A percentile compares a stretch with the other conserved stretches of the same genome.
Evolutionary conservation across 805 yeast genomes (phyloP).

Genomic region (Blastobotrys terrestris): DNA sequence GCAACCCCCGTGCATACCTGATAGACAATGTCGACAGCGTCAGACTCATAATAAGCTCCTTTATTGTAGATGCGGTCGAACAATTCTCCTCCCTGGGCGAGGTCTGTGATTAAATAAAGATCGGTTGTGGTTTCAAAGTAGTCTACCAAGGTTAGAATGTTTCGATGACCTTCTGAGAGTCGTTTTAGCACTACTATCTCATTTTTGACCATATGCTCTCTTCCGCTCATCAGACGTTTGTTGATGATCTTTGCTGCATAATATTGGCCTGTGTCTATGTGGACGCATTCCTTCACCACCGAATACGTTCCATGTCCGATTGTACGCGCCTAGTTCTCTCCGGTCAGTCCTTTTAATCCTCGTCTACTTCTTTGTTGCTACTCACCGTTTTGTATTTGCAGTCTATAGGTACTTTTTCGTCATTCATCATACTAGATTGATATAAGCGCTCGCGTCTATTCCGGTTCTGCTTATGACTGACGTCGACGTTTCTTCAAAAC

Average conservation of each 20-base stretch:
- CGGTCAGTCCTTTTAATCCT: background rate
- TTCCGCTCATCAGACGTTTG: slow-evolving; percentile 45
- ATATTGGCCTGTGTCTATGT: slow-evolving; percentile 33
- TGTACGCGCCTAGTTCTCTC: slow-evolving; percentile 24
- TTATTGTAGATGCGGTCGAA: slow-evolving; percentile 50
- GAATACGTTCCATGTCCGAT: slow-evolving; percentile 41
- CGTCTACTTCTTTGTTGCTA: background rate
- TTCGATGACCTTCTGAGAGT: slow-evolving; percentile 44
- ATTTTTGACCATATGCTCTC: slow-evolving; percentile 51
- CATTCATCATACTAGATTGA: background rate
- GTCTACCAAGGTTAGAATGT: slow-evolving; percentile 57
- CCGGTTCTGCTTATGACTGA: too few species aligned
- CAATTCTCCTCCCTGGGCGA: slow-evolving; percentile 64
- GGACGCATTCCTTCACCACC: slow-evolving; percentile 38
- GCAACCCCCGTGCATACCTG: slow-evolving; percentile 49
- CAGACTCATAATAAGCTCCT: slow-evolving; percentile 42
- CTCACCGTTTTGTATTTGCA: slow-evolving; percentile 22
- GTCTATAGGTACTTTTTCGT: slow-evolving; percentile 22
- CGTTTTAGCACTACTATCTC: slow-evolving; percentile 53
- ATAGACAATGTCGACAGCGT: slow-evolving; percentile 44
- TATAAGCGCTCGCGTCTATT: background rate
- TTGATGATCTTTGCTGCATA: slow-evolving; percentile 52
- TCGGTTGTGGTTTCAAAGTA: slow-evolving; percentile 61
- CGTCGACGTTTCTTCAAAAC: too few species aligned
- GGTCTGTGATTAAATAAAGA: slow-evolving; percentile 52